phyloP scores from a whole-genome alignment of 2,329 filamentous ascomycete species.

The Trichoderma endophyticum region DNA sequence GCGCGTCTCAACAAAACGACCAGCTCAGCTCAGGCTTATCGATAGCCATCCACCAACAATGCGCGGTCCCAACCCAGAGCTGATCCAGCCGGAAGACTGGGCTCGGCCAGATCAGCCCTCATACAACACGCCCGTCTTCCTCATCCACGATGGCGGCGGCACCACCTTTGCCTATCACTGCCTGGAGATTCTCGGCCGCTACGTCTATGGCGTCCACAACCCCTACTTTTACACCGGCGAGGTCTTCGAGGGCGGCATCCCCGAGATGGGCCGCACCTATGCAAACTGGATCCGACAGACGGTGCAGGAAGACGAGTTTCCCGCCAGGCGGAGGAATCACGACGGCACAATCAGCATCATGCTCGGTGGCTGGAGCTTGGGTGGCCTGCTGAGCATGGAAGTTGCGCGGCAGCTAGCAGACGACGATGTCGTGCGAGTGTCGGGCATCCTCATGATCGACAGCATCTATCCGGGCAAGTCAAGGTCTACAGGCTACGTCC shows the following conservation, averaged over 20 bases:
- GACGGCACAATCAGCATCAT: conserved; percentile 40
- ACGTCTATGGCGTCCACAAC: conserved; percentile 54
- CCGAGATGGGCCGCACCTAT: conserved; percentile 54
- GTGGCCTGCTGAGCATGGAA: conserved; percentile 51
- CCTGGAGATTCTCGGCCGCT: conserved; percentile 46
- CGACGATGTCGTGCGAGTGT: conserved; percentile 38
- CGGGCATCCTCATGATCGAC: conserved; percentile 54
- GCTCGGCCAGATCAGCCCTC: conserved; percentile 23
- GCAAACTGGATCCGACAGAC: conserved; percentile 41
- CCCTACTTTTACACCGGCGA: conserved; percentile 47
- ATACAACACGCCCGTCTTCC: conserved; percentile 45
- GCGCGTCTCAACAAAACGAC: not conserved
- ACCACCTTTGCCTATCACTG: conserved; percentile 58
- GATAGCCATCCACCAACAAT: conserved; percentile 8
- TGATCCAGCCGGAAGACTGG: conserved; percentile 36
- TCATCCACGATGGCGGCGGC: conserved; percentile 61
- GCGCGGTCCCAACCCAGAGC: conserved; percentile 30
- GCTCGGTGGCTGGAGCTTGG: conserved; percentile 56
- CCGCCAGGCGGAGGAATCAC: conserved; percentile 25
- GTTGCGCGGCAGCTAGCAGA: conserved; percentile 43
- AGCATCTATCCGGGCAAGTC: conserved; percentile 39
- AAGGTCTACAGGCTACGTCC: not conserved
- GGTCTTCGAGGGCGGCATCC: conserved; percentile 50
- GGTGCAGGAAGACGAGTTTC: conserved; percentile 32
- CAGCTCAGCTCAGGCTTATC: not conserved